A percentile compares a stretch with the other conserved stretches of the same genome.
Evolutionary conservation across 176 grass and related monocot species (phyloP).

Genomic region (Panicum miliaceum): DNA sequence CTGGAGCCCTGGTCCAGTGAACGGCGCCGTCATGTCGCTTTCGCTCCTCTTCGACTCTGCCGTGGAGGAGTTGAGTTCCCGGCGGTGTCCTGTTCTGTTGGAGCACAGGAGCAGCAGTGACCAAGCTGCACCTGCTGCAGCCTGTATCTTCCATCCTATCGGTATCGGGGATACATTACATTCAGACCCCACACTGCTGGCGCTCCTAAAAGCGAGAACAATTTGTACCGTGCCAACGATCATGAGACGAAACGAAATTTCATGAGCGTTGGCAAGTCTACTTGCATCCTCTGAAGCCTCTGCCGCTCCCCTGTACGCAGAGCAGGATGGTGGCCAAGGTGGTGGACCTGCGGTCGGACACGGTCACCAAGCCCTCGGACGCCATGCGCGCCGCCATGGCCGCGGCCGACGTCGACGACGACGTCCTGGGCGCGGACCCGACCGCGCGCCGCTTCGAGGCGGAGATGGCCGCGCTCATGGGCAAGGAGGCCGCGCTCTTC

Average conservation of each 20-base stretch:
- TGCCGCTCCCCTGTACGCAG: not conserved
- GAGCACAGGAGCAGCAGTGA: not conserved
- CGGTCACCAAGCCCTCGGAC: slow-evolving; percentile 85
- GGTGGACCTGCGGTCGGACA: slow-evolving; percentile 93
- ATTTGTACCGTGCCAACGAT: too few relatives aligned
- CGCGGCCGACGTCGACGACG: slow-evolving; percentile 86
- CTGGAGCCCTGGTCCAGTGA: not conserved
- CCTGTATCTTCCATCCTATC: too few relatives aligned
- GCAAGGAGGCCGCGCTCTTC: slow-evolving; percentile 89
- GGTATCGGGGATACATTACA: too few relatives aligned
- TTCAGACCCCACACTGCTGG: too few relatives aligned
- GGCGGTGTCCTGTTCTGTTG: not conserved
- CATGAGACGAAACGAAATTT: too few relatives aligned
- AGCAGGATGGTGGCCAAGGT: slow-evolving; percentile 62
- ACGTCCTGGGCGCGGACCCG: slow-evolving; percentile 78
- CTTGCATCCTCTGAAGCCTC: not conserved
- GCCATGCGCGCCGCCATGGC: slow-evolving; percentile 91
- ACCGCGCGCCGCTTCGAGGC: slow-evolving; percentile 67
- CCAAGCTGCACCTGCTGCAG: too few relatives aligned
- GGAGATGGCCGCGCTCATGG: slow-evolving; percentile 72
- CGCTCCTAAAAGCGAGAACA: too few relatives aligned
- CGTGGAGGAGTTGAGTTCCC: slow-evolving; percentile 6
- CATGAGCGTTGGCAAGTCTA: not conserved
- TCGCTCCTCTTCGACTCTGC: not conserved
- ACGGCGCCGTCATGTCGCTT: not conserved